Conservation (phyloP, 2,329 filamentous ascomycete species). For the Lachnellula cervina region DNA sequence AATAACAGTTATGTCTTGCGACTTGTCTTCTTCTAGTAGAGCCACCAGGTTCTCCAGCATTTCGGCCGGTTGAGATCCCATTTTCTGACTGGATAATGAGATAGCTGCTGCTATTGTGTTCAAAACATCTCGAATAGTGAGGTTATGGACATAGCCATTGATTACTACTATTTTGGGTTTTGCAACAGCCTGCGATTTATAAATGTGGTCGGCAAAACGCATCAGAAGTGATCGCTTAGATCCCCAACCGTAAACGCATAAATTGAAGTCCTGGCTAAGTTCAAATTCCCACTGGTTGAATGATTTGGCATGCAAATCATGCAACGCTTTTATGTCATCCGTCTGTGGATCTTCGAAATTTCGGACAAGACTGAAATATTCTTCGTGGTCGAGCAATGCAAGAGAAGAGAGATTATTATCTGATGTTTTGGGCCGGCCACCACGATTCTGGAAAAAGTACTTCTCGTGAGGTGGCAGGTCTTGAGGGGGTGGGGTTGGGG, state of each 20-base stretch:
- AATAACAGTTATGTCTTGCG: slow-evolving; percentile 56
- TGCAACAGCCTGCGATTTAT: slow-evolving; percentile 38
- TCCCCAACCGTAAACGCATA: slow-evolving; percentile 90
- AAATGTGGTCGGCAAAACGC: slow-evolving; percentile 67
- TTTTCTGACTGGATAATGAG: slow-evolving; percentile 37
- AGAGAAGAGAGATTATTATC: slow-evolving; percentile 76
- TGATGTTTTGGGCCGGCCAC: slow-evolving; percentile 76
- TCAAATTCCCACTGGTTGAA: slow-evolving; percentile 95
- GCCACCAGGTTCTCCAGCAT: slow-evolving; percentile 64
- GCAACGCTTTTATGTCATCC: slow-evolving; percentile 64
- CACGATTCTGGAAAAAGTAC: slow-evolving; percentile 90
- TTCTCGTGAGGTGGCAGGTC: slow-evolving; percentile 83
- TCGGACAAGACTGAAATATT: slow-evolving; percentile 72
- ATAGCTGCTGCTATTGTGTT: slow-evolving; percentile 63
- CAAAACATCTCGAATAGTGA: slow-evolving; percentile 65
- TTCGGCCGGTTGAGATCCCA: slow-evolving; percentile 51
- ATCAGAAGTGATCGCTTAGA: slow-evolving; percentile 76
- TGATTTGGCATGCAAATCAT: slow-evolving; percentile 70
- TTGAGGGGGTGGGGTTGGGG: slow-evolving; percentile 62
- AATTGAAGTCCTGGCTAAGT: slow-evolving; percentile 76
- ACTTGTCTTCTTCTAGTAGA: slow-evolving; percentile 49
- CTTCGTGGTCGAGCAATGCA: slow-evolving; percentile 78
- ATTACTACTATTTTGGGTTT: slow-evolving; percentile 66
- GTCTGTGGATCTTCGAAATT: slow-evolving; percentile 62
- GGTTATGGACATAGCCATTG: slow-evolving; percentile 73